Conservation (phyloP, 805 yeast genomes). For the Teunomyces barrocoloradensis region DNA sequence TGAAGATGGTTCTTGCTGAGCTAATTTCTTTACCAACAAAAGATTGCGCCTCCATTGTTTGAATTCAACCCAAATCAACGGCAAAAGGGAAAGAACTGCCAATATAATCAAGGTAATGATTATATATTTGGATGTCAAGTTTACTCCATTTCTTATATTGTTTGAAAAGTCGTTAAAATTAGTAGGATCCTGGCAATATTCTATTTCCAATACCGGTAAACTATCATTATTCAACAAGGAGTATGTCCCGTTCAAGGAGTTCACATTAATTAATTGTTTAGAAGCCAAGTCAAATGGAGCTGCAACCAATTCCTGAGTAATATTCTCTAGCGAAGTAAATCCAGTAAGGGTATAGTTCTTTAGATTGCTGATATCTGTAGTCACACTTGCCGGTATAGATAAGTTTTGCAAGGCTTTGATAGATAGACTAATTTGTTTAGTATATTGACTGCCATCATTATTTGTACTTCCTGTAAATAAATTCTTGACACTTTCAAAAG, state of each 20-base stretch:
- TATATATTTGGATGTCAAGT: constrained; percentile 35
- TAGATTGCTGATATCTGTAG: constrained; percentile 52
- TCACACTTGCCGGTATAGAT: constrained; percentile 63
- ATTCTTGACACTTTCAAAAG: constrained; percentile 46
- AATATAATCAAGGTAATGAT: constrained; percentile 27
- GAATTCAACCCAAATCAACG: constrained; percentile 45
- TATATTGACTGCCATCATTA: constrained; percentile 26
- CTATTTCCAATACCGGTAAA: constrained; percentile 10
- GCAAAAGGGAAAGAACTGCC: constrained; percentile 42
- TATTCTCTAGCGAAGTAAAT: constrained; percentile 61
- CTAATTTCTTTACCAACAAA: constrained; percentile 19
- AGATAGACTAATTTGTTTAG: constrained; percentile 56
- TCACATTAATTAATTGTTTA: constrained; percentile 18
- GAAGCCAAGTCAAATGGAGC: constrained; percentile 58
- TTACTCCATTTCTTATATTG: constrained; percentile 27
- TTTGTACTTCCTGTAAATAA: constrained; percentile 42
- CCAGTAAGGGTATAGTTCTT: constrained; percentile 53
- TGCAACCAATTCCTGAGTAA: constrained; percentile 52
- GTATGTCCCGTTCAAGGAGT: not conserved
- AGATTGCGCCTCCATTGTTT: constrained; percentile 44
- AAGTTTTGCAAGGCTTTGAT: constrained; percentile 54
- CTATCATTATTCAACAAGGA: not conserved
- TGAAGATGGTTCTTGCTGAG: constrained; percentile 1
- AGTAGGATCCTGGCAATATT: constrained; percentile 37
- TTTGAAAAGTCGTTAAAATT: constrained; percentile 40